Base-by-base conservation (phyloP, 106 monocot species). In the Allium sativum region DNA sequence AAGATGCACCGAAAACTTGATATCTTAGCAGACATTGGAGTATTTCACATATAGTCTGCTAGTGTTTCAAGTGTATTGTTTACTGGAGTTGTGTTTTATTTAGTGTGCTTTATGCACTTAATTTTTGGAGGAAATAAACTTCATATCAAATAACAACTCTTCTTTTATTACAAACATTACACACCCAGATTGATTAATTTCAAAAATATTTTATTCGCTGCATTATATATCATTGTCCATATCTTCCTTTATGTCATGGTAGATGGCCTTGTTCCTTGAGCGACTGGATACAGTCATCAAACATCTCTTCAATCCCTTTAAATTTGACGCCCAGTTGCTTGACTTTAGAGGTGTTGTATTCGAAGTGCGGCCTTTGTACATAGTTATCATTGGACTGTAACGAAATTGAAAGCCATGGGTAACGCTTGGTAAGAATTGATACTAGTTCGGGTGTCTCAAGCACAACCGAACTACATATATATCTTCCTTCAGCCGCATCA, bases 291-390 rank as follows among this genome's bases (percentile, higher is more conserved):
- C 68, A 79, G 20, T 90, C 89, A 53, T 89, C 89, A 70, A 90
- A 86, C 89, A 90, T 94, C 61, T 86, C 86, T 60, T 71, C 83
- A 12, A 90, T 69, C 7, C 81, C 81, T 65, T 72, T 81, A 61
- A 89, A 86, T 41, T 79, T 59, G 47, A 94, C 66, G 6, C 86
- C 86, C 72, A 94, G 14, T 19, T 70, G 66, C 31, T 44, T 44
- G n/a, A 79, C 20, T 66, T 86, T 90, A 1, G 78, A 74, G 40
- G 89, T 83, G 71, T 84, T 61, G 62, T 83, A 77, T 9, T 67
- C 31, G 50, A 81, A 86, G 50, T 13, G 13, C 0, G 68, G 48
- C 41, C 41, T 58, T 13, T 22, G 19, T 16, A 19, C 58, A 42
- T 42, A 41, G 0, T 14, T 58, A 42, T 40, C 19, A 20, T 41